Evolutionary conservation across 768 basidiomycete genomes (phyloP), one percentile per base, ranked within the genome.

Genomic region (Xerocomus spinulosus): DNA sequence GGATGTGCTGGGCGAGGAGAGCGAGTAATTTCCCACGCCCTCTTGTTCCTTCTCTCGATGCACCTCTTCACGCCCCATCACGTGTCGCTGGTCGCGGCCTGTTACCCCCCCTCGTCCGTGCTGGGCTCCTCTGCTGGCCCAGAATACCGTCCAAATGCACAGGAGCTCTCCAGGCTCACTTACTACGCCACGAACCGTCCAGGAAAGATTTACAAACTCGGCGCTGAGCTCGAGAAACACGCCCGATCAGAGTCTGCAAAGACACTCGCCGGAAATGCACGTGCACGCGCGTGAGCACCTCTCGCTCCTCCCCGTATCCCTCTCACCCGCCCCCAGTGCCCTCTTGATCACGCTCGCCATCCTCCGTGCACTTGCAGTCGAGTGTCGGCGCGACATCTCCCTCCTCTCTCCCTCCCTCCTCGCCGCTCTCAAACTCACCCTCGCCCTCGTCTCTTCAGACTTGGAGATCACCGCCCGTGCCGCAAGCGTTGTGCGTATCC

Each of bases 131-230:
- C 85, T 15, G 76, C 88, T 18, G 87, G 81, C 29, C 85, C 91
- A 42, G 81, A 85, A 48, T 90, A 82, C 66, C 78, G 77, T 12
- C 89, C 90, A 12, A 92, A 91, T 56, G 75, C 85, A 0, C 90
- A 92, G 64, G 90, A 92, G 58, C 75, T 92, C 14, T 92, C 90
- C 42, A 79, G 85, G 15, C 74, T 92, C 42, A 88, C 87, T 3
- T 92, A 92, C 65, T 91, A 89, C 71, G 89, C 86, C 13, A 81
- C 88, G 1, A 92, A 92, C 62, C 78, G 79, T 56, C 86, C 89
- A 4, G 81, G 83, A 24, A 92, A 92, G 68, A 73, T 91, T 20
- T 74, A 81, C 51, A 92, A 92, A 62, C 71, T 92, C 25, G 82
- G 83, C 21, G 69, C 70, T 38, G 90, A 91, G 59, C 70, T 92